Percentiles rank a stretch among this genome's conserved stretches.
Evolutionary conservation across 805 yeast species (phyloP).

Genomic region (Ogataea nakhonphanomensis): DNA sequence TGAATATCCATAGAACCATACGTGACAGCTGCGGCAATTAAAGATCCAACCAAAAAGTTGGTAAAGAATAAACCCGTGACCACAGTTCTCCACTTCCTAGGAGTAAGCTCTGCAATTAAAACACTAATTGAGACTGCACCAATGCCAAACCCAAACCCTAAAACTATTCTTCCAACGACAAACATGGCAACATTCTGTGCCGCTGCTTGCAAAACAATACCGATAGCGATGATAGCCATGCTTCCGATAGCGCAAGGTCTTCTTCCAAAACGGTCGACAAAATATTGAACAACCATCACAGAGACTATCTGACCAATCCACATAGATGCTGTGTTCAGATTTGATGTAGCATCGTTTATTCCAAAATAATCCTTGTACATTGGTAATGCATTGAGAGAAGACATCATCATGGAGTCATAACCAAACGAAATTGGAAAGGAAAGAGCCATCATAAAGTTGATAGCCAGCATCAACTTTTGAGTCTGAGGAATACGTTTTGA

Average conservation of each 20-base stretch:
- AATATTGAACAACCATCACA: slow-evolving; percentile 1
- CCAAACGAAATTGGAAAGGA: slow-evolving; percentile 14
- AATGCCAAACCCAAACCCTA: slow-evolving; percentile 18
- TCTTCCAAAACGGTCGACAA: slow-evolving; percentile 44
- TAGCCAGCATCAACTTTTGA: slow-evolving; percentile 1
- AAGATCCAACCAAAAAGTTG: slow-evolving; percentile 43
- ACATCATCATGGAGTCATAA: slow-evolving; percentile 29
- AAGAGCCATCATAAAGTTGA: slow-evolving; percentile 8
- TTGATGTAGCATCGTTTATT: slow-evolving; percentile 8
- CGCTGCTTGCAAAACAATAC: slow-evolving; percentile 48
- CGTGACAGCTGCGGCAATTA: slow-evolving; percentile 41
- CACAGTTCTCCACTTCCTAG: slow-evolving; percentile 26
- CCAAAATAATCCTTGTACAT: slow-evolving; percentile 13
- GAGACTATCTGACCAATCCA: slow-evolving; percentile 27
- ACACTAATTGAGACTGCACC: slow-evolving; percentile 27
- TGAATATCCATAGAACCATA: slow-evolving; percentile 32
- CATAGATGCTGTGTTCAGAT: slow-evolving; percentile 17
- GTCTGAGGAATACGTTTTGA: not conserved
- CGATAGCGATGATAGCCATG: slow-evolving; percentile 47
- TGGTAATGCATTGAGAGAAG: slow-evolving; percentile 14
- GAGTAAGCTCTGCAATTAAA: slow-evolving; percentile 30
- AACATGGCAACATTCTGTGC: slow-evolving; percentile 28
- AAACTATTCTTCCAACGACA: slow-evolving; percentile 38
- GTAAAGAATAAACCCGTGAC: slow-evolving; percentile 39
- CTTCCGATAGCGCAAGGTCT: slow-evolving; percentile 52